Evolutionary conservation across 2,329 filamentous ascomycete genomes (phyloP), one percentile per base, ranked within the genome.

Genomic region (Sclerotinia glacialis): DNA sequence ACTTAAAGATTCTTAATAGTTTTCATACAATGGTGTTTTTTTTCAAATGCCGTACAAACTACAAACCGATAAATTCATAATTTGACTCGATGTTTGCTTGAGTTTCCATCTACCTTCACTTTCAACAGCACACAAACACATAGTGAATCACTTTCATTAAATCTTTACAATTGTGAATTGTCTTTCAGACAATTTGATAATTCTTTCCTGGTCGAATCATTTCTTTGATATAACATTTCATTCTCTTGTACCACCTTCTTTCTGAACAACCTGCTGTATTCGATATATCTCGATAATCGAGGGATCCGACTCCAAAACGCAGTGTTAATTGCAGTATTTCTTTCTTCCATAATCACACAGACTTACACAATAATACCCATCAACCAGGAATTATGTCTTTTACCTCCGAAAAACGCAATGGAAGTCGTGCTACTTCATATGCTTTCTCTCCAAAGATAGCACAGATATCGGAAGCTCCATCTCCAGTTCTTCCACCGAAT

Each of bases 361-460:
- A 37, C 28, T 1, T 11, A 42, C n/a, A 26, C 9, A 18, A 40
- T 26, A 14, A 60, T 21, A 12, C 8, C 0, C 9, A 18, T 23
- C 28, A 26, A 26, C 14, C n/a, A 49, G 34, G 8, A 34, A 49
- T n/a, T 23, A 60, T 60, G 58, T 49, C 58, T 49, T 60, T 49
- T n/a, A 23, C 9, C 31, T 49, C 58, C 12, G 58, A 60, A 1
- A 60, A 49, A 49, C 58, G 58, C 21, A 60, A 49, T 7, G 58
- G n/a, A 60, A 60, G 44, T 49, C 58, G 58, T 49, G n/a, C 28
- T 40, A 34, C 44, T 40, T 60, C 58, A 5, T 60, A 60, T 60
- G 49, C n/a, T 8, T 60, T 60, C 31, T 60, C 58, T 21, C 58
- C 58, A 60, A 60, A 60, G 8, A 26, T 37, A 60, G 1, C 42